Evolutionary conservation across 257 asterid genomes (phyloP).

Genomic region (Verbascum thapsus): DNA sequence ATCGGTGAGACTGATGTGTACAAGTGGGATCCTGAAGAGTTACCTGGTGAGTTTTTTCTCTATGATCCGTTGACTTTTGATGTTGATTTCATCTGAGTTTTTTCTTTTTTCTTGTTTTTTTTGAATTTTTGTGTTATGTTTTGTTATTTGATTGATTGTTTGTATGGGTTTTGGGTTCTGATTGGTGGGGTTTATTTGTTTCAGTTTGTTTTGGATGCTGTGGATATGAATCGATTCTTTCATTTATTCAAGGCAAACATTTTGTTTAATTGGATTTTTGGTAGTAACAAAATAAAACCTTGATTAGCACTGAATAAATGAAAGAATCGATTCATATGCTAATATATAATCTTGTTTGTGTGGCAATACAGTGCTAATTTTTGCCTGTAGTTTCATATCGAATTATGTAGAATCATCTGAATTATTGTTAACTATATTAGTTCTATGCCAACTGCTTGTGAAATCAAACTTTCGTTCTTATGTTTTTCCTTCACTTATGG

Average conservation of each 20-base stretch:
- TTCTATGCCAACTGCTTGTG: not conserved
- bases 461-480: not conserved
- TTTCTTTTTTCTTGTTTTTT: not conserved
- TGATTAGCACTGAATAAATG: constrained; percentile 2
- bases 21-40: constrained; percentile 85
- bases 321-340: not conserved
- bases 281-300: not conserved
- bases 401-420: too few relatives aligned
- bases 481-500: not conserved
- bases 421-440: not conserved
- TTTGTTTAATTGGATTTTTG: not conserved
- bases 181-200: not conserved
- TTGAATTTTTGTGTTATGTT: not conserved
- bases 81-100: not conserved
- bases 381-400: too few relatives aligned
- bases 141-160: not conserved
- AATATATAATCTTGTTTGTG: not conserved
- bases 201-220: constrained; percentile 11
- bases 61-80: constrained; percentile 8
- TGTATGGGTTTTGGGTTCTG: not conserved
- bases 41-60: constrained; percentile 58
- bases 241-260: not conserved
- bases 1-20: constrained; percentile 75
- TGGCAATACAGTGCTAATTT: too few relatives aligned
- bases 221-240: not conserved